Evolutionary conservation across 768 basidiomycete species (phyloP).

Genomic region (Mrakia hoshinonis): DNA sequence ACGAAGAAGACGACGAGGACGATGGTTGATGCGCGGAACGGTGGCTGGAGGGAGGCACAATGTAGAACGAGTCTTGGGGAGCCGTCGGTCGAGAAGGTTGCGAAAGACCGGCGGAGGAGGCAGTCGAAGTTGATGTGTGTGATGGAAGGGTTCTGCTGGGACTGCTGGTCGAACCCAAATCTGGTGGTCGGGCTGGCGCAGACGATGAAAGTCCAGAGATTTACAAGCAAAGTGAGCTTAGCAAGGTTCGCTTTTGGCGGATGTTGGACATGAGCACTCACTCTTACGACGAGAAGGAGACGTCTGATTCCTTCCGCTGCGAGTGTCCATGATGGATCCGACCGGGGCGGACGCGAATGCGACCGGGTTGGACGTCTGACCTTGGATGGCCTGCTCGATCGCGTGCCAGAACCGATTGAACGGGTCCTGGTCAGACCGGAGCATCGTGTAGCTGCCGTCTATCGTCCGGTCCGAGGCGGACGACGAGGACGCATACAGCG

Average conservation of each 20-base stretch:
- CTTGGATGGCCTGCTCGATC: conserved; percentile 4
- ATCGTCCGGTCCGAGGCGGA: conserved; percentile 3
- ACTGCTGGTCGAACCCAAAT: background rate
- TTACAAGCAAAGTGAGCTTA: too few relatives aligned
- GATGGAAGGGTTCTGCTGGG: background rate
- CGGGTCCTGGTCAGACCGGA: conserved; percentile 13
- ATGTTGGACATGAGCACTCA: background rate
- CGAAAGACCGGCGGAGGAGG: background rate
- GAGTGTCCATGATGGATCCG: conserved; percentile 10
- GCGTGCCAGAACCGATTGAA: conserved; percentile 23
- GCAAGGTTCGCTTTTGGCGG: background rate
- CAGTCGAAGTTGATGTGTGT: background rate
- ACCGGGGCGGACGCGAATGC: conserved; percentile 25
- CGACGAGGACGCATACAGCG: conserved; percentile 3
- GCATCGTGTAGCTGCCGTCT: conserved; percentile 11
- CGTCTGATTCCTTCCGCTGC: background rate
- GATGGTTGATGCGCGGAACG: background rate
- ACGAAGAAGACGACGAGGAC: background rate
- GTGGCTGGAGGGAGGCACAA: conserved; percentile 1
- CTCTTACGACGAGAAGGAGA: background rate
- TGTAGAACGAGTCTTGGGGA: conserved; percentile 17
- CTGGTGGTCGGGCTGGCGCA: background rate
- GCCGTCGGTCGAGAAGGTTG: background rate
- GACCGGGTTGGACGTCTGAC: conserved; percentile 20
- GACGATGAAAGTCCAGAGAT: too few relatives aligned